Base-by-base conservation (phyloP, 2,329 filamentous ascomycete genomes). In the Microsporum audouinii region DNA sequence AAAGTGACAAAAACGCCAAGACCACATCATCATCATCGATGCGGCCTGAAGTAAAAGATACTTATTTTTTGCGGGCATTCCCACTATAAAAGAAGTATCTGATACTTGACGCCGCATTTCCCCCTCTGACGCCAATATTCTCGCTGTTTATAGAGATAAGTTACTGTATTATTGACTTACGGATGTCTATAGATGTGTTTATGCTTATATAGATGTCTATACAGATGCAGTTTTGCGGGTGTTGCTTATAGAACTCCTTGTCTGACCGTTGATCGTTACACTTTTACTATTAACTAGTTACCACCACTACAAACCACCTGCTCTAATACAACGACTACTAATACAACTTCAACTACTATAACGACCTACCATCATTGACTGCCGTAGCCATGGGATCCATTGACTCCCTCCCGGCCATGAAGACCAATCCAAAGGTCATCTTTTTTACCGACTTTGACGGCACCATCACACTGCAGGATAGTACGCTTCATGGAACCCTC, bases 361-460 rank as follows among this genome's bases (percentile, higher is more conserved):
- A 27, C 17, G 8, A 4, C 17, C 17, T 31, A 53, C 27, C 29
- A 10, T 53, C 51, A 29, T 36, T 23, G 51, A n/a, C 14, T 17
- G 51, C 51, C 33, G 33, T 34, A 14, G 51, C 29, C 49, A 64
- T 64, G 64, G 64, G 64, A 45, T 63, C 61, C 38, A 49, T 61
- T 27, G 61, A 63, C 8, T 62, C 63, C 12, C 71, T 76, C 41
- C 73, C 74, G 27, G 76, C 76, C 31, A 71, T 80, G 67, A 70
- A 74, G 63, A 75, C 72, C 62, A 85, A 88, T 72, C 91, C 91
- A 58, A 88, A 90, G 77, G 88, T 89, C 79, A 91, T 99, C 79
- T 96, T 99, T 83, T 97, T 97, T 80, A 96, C 91, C 68, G 94
- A 99, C 78, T 97, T 97, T 72, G 94, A 99, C 76, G 94, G 94